These are phyloP conservation scores for Monosporozyma yasuniensis DNA, from an alignment of 805 yeast genomes.

Conservation along the genomic window DNA sequence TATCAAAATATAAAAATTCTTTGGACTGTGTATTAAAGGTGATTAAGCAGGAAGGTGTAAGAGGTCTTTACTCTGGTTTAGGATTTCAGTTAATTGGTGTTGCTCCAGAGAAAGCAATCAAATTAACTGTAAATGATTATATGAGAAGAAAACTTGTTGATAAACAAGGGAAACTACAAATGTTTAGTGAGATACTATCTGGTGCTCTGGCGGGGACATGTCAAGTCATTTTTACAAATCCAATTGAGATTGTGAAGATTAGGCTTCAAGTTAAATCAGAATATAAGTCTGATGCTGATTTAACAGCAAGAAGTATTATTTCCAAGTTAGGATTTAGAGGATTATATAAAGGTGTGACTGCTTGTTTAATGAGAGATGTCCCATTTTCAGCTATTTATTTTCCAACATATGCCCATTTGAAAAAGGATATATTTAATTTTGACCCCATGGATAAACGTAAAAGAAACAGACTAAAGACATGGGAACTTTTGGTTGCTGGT, in stretches of 20 bases:
- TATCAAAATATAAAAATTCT: slow-evolving; percentile 66
- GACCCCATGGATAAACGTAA: slow-evolving; percentile 62
- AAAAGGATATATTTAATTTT: slow-evolving; percentile 69
- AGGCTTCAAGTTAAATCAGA: slow-evolving; percentile 91
- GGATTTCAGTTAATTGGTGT: slow-evolving; percentile 94
- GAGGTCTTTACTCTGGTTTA: slow-evolving; percentile 85
- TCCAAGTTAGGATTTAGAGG: slow-evolving; percentile 75
- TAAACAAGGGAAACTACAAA: slow-evolving; percentile 37
- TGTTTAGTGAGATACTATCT: slow-evolving; percentile 65
- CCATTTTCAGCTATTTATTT: slow-evolving; percentile 95
- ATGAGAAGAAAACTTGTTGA: slow-evolving; percentile 67
- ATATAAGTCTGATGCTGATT: slow-evolving; percentile 32
- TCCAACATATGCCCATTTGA: slow-evolving; percentile 93
- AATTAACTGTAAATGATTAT: slow-evolving; percentile 86
- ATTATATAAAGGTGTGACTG: slow-evolving; percentile 81
- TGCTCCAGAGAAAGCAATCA: slow-evolving; percentile 97
- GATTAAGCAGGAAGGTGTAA: slow-evolving; percentile 63
- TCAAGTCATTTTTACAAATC: slow-evolving; percentile 93
- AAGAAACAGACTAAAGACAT: slow-evolving; percentile 54
- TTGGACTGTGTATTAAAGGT: slow-evolving; percentile 80
- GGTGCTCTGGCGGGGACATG: slow-evolving; percentile 96
- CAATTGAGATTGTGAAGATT: slow-evolving; percentile 90
- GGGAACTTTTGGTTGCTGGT: slow-evolving; percentile 82
- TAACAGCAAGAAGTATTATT: slow-evolving; percentile 51
- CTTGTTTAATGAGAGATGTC: slow-evolving; percentile 88